Percentiles rank a stretch among this genome's conserved stretches.
Evolutionary conservation across 305 asterid species (phyloP).

Genomic region (Solanum hybrid): DNA sequence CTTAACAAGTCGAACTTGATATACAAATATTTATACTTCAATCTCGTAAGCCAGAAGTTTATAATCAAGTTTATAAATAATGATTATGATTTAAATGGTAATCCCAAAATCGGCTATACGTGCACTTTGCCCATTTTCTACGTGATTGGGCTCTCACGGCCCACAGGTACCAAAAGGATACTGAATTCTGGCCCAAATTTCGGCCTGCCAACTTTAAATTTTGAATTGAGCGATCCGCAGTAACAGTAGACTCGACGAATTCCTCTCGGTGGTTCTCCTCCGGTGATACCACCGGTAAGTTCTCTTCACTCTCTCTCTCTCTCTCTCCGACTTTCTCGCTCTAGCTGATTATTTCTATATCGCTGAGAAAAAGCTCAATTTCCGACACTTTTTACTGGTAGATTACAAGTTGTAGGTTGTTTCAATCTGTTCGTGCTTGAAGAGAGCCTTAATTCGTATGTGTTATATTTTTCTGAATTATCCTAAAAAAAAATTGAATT

Average conservation of each 20-base stretch:
- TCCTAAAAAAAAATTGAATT: neutral
- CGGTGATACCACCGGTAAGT: neutral
- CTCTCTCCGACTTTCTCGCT: neutral
- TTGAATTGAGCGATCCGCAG: neutral
- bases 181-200: neutral
- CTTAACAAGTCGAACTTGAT: neutral
- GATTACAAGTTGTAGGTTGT: neutral
- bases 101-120: neutral
- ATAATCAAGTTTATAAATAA: neutral
- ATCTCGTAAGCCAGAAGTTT: neutral
- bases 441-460: neutral
- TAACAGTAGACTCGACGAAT: neutral
- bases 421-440: neutral
- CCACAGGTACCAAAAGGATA: neutral
- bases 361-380: neutral
- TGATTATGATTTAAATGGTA: neutral
- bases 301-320: neutral
- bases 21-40: neutral
- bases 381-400: neutral
- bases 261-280: neutral
- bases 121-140: neutral
- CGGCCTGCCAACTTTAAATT: neutral
- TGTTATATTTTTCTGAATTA: neutral
- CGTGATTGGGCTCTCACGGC: neutral
- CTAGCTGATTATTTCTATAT: neutral